Base-by-base conservation (phyloP, 371 early-diverging fungal genomes). In the Coemansia sp. region DNA sequence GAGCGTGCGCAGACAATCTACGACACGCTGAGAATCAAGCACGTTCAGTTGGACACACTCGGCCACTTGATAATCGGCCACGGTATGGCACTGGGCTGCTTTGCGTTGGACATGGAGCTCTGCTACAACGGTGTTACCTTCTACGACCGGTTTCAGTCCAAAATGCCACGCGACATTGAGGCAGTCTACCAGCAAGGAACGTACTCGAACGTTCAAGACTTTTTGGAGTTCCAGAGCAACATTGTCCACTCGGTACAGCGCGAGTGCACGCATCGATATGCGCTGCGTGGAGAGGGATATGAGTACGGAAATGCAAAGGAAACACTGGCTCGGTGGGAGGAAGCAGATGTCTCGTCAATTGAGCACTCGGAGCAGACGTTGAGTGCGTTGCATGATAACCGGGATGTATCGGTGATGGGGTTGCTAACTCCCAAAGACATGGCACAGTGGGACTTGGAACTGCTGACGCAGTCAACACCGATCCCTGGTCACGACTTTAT, bases 171-270 rank as follows among this genome's bases (percentile, higher is more conserved):
- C 65, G 93, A 94, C 90, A 78, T 94, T 33, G 86, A 91, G 20
- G 86, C 91, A 47, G 94, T 93, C 1, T 94, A 90, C 79, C 87
- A 91, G 64, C 89, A 88, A 68, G 89, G 86, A 1, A 92, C 94
- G 1, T 95, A 89, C 79, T 93, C 94, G 26, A 94, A 96, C 86
- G 88, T 94, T 50, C 86, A 88, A 67, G 94, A 96, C 75, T 94
- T 94, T 73, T 84, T 92, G 44, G 88, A 90, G 57, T 94, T 96
- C 80, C 87, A 86, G 14, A 78, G 86, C 11, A 85, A 90, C 30
- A 80, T 96, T 3, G 82, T 83, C 5, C 80, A 86, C 59, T 94
- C 96, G 7, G 59, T 94, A 3, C 92, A 92, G 72, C 88, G 87
- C 50, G 82, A 84, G 30, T 79, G 89, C 52, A 81, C 86, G 9